A percentile compares a stretch with the other conserved stretches of the same genome.
Conservation (phyloP, 2,329 filamentous ascomycete genomes). For the Setomelanomma holmii region DNA sequence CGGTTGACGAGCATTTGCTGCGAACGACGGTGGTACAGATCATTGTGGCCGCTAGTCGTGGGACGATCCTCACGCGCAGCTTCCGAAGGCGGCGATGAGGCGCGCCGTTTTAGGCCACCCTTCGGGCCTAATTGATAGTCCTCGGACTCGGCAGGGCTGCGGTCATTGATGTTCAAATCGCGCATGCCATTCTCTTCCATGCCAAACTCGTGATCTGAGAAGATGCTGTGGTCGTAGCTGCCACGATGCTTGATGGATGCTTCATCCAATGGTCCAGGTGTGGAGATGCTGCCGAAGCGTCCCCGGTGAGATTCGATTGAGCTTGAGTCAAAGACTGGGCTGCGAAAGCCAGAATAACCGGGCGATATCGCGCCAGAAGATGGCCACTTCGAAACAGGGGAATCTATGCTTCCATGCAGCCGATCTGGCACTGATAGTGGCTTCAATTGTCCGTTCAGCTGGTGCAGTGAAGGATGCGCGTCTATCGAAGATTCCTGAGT, state of each 20-base stretch:
- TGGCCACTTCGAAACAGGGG: constrained; percentile 50
- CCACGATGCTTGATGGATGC: constrained; percentile 63
- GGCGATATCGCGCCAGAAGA: constrained; percentile 54
- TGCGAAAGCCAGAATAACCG: constrained; percentile 51
- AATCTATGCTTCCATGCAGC: constrained; percentile 48
- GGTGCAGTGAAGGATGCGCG: constrained; percentile 48
- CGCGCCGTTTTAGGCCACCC: constrained; percentile 68
- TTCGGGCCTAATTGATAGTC: constrained; percentile 54
- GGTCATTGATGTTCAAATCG: constrained; percentile 62
- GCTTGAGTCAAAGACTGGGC: constrained; percentile 48
- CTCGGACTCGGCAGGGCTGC: constrained; percentile 54
- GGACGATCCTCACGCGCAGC: constrained; percentile 56
- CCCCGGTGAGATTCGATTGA: constrained; percentile 43
- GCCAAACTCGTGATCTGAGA: constrained; percentile 58
- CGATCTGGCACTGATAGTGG: constrained; percentile 56
- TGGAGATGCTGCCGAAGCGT: constrained; percentile 58
- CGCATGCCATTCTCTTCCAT: constrained; percentile 63
- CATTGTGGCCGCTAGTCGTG: constrained; percentile 51
- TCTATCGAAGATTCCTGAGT: constrained; percentile 44
- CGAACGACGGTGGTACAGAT: constrained; percentile 63
- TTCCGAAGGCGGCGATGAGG: constrained; percentile 69
- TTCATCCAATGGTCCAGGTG: constrained; percentile 57
- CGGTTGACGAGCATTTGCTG: constrained; percentile 63
- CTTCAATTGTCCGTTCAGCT: constrained; percentile 53
- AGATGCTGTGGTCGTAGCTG: constrained; percentile 67